Percentiles rank a stretch among this genome's conserved stretches.
Evolutionary conservation across 352 stramenopile species (phyloP).

Genomic region (Peronosclerospora sorghi): DNA sequence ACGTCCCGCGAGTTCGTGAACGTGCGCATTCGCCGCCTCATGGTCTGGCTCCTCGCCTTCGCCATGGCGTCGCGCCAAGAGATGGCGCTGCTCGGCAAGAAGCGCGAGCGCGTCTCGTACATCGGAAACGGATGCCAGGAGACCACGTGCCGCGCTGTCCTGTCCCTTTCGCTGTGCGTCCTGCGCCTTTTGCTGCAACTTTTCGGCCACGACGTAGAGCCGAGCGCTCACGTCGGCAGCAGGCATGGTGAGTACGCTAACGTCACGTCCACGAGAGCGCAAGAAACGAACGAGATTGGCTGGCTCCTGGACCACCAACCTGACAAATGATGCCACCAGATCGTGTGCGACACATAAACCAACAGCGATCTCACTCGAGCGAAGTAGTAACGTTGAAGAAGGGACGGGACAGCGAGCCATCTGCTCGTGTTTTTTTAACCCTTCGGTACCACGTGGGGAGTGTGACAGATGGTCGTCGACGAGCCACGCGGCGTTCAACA

Average conservation of each 20-base stretch:
- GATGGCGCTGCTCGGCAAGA: constrained; percentile 43
- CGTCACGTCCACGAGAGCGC: neutral
- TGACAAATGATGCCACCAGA: neutral
- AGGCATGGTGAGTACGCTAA: constrained; percentile 6
- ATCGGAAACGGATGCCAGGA: constrained; percentile 40
- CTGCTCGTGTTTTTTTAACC: no score
- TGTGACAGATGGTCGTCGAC: no score
- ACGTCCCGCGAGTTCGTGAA: constrained; percentile 26
- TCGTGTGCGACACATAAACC: neutral
- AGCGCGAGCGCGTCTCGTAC: constrained; percentile 41
- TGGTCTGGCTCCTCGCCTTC: constrained; percentile 21
- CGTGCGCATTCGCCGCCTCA: neutral
- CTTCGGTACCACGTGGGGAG: no score
- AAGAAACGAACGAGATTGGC: neutral
- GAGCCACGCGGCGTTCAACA: no score
- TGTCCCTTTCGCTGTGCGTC: constrained; percentile 58
- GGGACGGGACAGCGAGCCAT: neutral
- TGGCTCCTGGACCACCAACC: neutral
- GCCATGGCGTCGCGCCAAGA: constrained; percentile 20
- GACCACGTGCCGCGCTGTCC: constrained; percentile 27
- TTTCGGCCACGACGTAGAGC: constrained; percentile 66
- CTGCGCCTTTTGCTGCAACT: constrained; percentile 54
- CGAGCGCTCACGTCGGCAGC: constrained; percentile 47
- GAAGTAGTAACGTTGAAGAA: no score
- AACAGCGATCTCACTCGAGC: neutral